A percentile compares a stretch with the other conserved stretches of the same genome.
Conservation (phyloP, 129 eudicot genomes). For the Helianthus tuberosus region DNA sequence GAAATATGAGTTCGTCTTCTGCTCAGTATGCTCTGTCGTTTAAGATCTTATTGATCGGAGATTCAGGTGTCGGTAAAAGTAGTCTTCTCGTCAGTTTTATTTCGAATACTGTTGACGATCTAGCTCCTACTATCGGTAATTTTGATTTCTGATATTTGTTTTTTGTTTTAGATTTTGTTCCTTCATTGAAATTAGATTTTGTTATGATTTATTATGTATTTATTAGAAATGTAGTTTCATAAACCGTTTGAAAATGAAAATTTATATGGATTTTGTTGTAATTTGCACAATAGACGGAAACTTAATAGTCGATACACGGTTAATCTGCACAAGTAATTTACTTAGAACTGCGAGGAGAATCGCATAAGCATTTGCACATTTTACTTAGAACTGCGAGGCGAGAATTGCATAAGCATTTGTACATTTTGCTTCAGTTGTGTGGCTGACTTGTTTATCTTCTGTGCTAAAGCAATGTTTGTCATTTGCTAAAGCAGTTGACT, state of each 20-base stretch:
- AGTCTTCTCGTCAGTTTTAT: conserved; percentile 87
- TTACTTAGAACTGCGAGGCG: too few species aligned
- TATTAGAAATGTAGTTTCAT: background rate
- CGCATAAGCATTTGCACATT: too few species aligned
- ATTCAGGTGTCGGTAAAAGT: conserved; percentile 94
- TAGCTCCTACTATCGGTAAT: conserved; percentile 83
- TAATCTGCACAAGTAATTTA: too few species aligned
- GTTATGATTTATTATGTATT: conserved; percentile 9
- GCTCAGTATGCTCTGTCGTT: conserved; percentile 88
- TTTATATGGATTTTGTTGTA: background rate
- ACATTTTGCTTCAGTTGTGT: too few species aligned
- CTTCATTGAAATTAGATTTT: background rate
- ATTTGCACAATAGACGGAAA: too few species aligned
- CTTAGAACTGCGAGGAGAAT: too few species aligned
- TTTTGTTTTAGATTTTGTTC: background rate
- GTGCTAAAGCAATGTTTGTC: background rate
- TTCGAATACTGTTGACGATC: conserved; percentile 71
- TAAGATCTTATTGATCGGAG: conserved; percentile 93
- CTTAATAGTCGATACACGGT: too few species aligned
- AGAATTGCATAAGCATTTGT: too few species aligned
- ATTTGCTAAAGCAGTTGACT: background rate
- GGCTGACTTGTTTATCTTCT: too few species aligned
- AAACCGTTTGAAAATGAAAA: background rate
- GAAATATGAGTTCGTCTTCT: conserved; percentile 53
- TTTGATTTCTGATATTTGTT: background rate